Conservation (phyloP, 192 early-diverging fungal species). For the Irineochytrium annulatum region DNA sequence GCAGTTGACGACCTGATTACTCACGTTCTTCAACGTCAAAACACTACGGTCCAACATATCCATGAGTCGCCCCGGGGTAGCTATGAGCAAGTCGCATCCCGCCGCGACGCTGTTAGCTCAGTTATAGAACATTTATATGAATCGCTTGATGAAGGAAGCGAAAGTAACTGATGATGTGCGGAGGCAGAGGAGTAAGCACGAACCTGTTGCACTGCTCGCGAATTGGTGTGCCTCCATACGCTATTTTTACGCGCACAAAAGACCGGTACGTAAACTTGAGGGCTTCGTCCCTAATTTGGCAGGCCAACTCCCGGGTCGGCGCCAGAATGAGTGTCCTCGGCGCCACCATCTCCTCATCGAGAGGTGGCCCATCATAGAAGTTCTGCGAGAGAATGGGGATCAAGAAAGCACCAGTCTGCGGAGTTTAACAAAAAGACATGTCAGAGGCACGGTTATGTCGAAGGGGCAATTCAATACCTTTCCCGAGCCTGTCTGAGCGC, state of each 20-base stretch:
- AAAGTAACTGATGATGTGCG: too few relatives aligned
- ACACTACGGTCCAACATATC: conserved; percentile 73
- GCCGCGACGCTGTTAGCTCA: too few relatives aligned
- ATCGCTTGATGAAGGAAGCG: too few relatives aligned
- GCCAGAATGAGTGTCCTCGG: conserved; percentile 75
- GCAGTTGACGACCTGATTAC: too few relatives aligned
- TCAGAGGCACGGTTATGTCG: not conserved
- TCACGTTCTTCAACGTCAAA: too few relatives aligned
- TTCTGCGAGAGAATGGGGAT: conserved; percentile 92
- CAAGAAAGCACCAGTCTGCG: conserved; percentile 91
- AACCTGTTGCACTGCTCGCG: too few relatives aligned
- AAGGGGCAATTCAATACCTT: conserved; percentile 21
- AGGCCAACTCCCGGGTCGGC: conserved; percentile 94
- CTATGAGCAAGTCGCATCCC: conserved; percentile 82
- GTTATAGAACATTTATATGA: too few relatives aligned
- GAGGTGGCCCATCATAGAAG: conserved; percentile 69
- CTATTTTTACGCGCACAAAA: too few relatives aligned
- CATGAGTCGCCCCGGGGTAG: conserved; percentile 93
- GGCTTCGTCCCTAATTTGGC: conserved; percentile 95
- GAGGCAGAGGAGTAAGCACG: too few relatives aligned
- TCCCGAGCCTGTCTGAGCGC: conserved; percentile 89
- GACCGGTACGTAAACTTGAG: too few relatives aligned
- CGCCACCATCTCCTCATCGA: conserved; percentile 32
- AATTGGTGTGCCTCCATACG: too few relatives aligned
- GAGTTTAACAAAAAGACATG: not conserved